These are phyloP conservation scores for Salvia hispanica DNA, from an alignment of 257 asterid species.

Conservation along the genomic window DNA sequence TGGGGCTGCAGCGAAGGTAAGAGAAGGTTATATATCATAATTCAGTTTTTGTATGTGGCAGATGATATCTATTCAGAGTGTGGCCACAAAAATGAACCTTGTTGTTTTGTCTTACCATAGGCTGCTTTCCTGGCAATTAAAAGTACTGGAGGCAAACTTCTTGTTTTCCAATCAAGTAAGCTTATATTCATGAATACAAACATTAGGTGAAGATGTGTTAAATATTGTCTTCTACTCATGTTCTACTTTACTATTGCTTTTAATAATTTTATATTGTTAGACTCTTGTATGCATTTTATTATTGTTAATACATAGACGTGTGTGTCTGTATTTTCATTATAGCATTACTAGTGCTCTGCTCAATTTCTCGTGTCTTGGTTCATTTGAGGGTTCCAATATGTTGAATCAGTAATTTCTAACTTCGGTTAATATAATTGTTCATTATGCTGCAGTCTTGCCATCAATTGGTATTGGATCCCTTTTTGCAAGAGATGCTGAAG, in stretches of 20 bases:
- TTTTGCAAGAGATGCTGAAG: slow-evolving; percentile 93
- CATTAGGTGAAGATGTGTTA: not conserved
- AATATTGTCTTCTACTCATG: slow-evolving; percentile 9
- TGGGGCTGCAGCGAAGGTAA: slow-evolving; percentile 91
- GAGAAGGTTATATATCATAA: slow-evolving; percentile 2
- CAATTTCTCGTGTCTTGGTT: slow-evolving; percentile 8
- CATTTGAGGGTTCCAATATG: slow-evolving; percentile 1
- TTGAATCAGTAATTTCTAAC: slow-evolving; percentile 13
- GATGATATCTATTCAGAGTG: slow-evolving; percentile 1
- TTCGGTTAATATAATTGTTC: slow-evolving; percentile 26
- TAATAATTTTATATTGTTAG: not conserved
- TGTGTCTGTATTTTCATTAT: not conserved
- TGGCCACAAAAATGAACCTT: slow-evolving; percentile 6
- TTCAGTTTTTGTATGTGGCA: not conserved
- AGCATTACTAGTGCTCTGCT: slow-evolving; percentile 20
- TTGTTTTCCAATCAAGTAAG: slow-evolving; percentile 90
- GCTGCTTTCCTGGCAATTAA: slow-evolving; percentile 96
- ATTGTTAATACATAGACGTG: not conserved
- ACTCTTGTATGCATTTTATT: not conserved
- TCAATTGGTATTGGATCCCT: slow-evolving; percentile 90
- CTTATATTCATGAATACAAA: slow-evolving; percentile 19
- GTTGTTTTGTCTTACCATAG: slow-evolving; percentile 42
- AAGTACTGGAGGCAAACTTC: slow-evolving; percentile 89
- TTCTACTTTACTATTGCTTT: not conserved
- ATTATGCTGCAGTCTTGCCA: slow-evolving; percentile 63